Evolutionary conservation across 768 basidiomycete species (phyloP), one percentile per base, ranked within the genome.

Genomic region (Mycena rosella): DNA sequence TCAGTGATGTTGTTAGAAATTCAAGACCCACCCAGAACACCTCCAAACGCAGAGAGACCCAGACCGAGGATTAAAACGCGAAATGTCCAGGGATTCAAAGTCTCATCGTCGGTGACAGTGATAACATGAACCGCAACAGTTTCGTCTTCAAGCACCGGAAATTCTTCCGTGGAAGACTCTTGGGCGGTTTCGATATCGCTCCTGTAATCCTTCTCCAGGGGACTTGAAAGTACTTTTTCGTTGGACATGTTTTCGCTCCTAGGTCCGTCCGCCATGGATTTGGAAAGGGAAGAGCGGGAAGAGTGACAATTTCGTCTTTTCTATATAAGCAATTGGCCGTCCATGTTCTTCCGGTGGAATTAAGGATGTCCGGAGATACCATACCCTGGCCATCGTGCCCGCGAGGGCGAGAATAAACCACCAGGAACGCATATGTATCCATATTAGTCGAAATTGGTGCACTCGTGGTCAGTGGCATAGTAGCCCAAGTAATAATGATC

Each of bases 41-140:
- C 82, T 69, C 86, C 86, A 42, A 88, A 85, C 3, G 79, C 76
- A 5, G 84, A 81, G 32, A 86, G 78, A 6, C 84, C 84, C 45
- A 84, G 75, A 40, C 84, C 86, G 53, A 87, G 77, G 63, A 86
- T 69, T 61, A 84, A 81, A 4, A 82, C 76, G 20, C 85, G 83
- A 56, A 85, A 65, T 5, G 86, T 84, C 82, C 83, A 85, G 26
- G 82, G 81, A 61, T 80, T 85, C 68, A 82, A 72, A 5, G 82
- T 76, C 9, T 83, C 81, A 69, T 86, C 85, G 72, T 87, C 86
- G 15, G 78, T 74, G 38, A 86, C 76, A 20, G 77, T 79, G 62
- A 88, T 83, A 30, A 88, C 77, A 65, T 81, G 81, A 0, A 85
- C 85, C 57, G 78, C 83, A 36, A 86, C 80, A 65, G 85, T 85